Percentiles rank a stretch among this genome's conserved stretches.
phyloP scores from a whole-genome alignment of 2,329 filamentous ascomycete genomes.

The Stromatinia cepivora region DNA sequence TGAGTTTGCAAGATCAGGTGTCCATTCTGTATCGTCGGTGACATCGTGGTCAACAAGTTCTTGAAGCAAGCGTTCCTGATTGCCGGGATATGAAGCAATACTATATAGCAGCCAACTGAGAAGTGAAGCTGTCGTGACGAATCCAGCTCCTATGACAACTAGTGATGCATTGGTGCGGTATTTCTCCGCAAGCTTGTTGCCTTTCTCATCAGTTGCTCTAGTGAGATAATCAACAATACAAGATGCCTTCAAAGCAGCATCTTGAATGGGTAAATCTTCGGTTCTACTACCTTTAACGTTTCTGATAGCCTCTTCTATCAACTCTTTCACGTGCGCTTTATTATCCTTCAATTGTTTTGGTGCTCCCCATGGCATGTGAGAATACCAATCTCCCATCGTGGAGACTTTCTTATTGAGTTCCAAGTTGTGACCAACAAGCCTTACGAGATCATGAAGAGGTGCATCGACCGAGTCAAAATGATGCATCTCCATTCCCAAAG shows the following conservation, averaged over 20 bases:
- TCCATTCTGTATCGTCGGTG: constrained; percentile 39
- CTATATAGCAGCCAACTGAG: constrained; percentile 50
- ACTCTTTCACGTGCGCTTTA: constrained; percentile 40
- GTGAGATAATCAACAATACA: constrained; percentile 42
- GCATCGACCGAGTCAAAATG: constrained; percentile 46
- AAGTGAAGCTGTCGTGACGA: constrained; percentile 49
- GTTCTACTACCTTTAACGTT: constrained; percentile 40
- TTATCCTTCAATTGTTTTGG: constrained; percentile 37
- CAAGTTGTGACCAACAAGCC: constrained; percentile 44
- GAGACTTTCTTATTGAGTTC: constrained; percentile 50
- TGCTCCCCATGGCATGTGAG: constrained; percentile 48
- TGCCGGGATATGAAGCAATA: constrained; percentile 46
- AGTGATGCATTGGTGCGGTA: constrained; percentile 41
- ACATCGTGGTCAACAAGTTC: constrained; percentile 46
- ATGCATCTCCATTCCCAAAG: constrained; percentile 47
- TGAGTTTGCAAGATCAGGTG: constrained; percentile 41
- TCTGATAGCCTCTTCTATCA: constrained; percentile 43
- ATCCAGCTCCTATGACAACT: constrained; percentile 48
- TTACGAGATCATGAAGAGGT: constrained; percentile 46
- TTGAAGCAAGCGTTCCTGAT: constrained; percentile 49
- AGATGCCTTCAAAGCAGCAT: constrained; percentile 43
- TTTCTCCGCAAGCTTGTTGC: constrained; percentile 46
- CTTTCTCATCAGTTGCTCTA: constrained; percentile 46
- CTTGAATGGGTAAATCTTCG: constrained; percentile 42
- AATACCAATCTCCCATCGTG: constrained; percentile 48